Conservation (phyloP, 1,139 yeast species). For the Blastobotrys indianensis region DNA sequence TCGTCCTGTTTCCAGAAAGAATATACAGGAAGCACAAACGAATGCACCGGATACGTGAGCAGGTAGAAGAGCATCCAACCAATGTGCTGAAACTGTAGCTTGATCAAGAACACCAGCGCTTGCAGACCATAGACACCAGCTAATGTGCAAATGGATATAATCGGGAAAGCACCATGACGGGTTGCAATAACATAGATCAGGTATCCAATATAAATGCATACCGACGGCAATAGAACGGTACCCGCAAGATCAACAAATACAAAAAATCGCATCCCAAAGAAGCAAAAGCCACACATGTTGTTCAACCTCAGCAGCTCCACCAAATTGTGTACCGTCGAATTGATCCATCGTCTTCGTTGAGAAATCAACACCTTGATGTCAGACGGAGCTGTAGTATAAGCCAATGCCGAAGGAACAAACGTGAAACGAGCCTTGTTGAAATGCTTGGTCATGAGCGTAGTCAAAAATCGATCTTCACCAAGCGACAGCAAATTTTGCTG, state of each 20-base stretch:
- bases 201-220: conserved; percentile 73
- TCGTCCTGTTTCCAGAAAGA: conserved; percentile 98
- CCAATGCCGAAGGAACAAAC: conserved; percentile 32
- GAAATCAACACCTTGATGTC: conserved; percentile 30
- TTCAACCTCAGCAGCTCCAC: conserved; percentile 31
- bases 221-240: conserved; percentile 73
- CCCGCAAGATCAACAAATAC: conserved; percentile 33
- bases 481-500: conserved; percentile 32
- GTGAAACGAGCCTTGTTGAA: conserved; percentile 31
- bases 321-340: conserved; percentile 35
- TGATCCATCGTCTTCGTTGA: conserved; percentile 38
- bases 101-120: conserved; percentile 77
- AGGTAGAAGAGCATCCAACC: conserved; percentile 80
- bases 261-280: conserved; percentile 35
- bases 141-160: conserved; percentile 66
- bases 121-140: conserved; percentile 84
- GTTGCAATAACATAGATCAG: conserved; percentile 62
- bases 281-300: conserved; percentile 35
- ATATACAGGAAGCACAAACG: conserved; percentile 80
- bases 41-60: conserved; percentile 88
- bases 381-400: conserved; percentile 32
- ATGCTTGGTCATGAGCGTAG: conserved; percentile 32
- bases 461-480: conserved; percentile 35
- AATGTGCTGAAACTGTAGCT: conserved; percentile 76
- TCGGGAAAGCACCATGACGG: conserved; percentile 71